These are phyloP conservation scores for Tetradesmus obliquus DNA, from an alignment of 139 green algal genomes.

Conservation along the genomic window DNA sequence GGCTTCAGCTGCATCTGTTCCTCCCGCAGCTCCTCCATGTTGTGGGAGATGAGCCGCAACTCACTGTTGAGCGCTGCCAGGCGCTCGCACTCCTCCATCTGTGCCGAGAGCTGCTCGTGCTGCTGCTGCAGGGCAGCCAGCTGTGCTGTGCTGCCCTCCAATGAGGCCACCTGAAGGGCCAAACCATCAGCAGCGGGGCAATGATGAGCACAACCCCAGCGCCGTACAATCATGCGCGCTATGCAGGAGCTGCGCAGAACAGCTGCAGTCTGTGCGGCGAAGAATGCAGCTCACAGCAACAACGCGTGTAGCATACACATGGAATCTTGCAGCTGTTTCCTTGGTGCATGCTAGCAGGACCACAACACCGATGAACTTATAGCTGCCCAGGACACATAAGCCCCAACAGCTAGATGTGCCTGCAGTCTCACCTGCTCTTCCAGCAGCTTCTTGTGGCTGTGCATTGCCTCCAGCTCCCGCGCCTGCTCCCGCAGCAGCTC, in stretches of 20 bases:
- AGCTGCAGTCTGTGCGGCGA: neutral
- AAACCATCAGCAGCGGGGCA: neutral
- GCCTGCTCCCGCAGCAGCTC: conserved; percentile 30
- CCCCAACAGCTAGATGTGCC: neutral
- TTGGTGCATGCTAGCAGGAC: neutral
- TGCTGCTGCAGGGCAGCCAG: neutral
- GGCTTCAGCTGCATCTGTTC: conserved; percentile 8
- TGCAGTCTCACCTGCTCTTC: conserved; percentile 39
- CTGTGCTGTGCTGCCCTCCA: neutral
- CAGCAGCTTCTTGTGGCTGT: conserved; percentile 32
- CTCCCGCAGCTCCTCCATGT: neutral
- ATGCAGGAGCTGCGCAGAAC: neutral
- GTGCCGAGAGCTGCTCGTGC: neutral
- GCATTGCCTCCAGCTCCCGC: neutral
- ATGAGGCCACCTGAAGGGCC: neutral
- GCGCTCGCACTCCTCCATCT: conserved; percentile 8
- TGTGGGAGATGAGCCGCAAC: conserved; percentile 10
- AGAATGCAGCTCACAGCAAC: neutral
- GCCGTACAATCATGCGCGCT: no score
- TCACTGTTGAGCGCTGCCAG: conserved; percentile 36
- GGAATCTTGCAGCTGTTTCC: no score
- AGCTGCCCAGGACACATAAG: no score
- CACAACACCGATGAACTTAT: neutral
- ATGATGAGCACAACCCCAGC: neutral
- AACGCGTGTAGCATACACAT: no score